Evolutionary conservation across 805 yeast species (phyloP).

Genomic region (Candida namnaoensis): DNA sequence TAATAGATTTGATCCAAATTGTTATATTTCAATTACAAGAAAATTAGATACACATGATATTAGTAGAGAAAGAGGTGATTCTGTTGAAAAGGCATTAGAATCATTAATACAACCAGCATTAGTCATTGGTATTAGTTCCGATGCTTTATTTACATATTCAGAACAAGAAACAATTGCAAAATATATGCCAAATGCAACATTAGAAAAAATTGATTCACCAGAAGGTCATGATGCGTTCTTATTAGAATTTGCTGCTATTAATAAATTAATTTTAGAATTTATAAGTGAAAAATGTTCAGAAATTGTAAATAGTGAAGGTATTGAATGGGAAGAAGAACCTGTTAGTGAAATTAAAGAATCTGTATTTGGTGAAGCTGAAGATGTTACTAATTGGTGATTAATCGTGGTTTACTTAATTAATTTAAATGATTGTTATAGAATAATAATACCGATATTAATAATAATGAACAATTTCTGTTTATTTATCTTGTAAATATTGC

Average conservation of each 20-base stretch:
- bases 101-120: slow-evolving; percentile 68
- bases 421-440: too few species aligned
- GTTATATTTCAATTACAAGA: slow-evolving; percentile 89
- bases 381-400: slow-evolving; percentile 81
- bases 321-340: slow-evolving; percentile 35
- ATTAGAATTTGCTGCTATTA: slow-evolving; percentile 78
- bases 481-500: too few species aligned
- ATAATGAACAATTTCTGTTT: too few species aligned
- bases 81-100: slow-evolving; percentile 37
- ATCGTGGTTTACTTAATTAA: too few species aligned
- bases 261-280: slow-evolving; percentile 61
- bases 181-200: slow-evolving; percentile 56
- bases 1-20: slow-evolving; percentile 88
- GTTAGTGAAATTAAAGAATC: slow-evolving; percentile 42
- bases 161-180: slow-evolving; percentile 85
- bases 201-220: slow-evolving; percentile 75
- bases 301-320: slow-evolving; percentile 37
- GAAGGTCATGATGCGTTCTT: slow-evolving; percentile 98
- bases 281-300: slow-evolving; percentile 49
- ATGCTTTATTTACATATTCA: slow-evolving; percentile 84
- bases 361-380: slow-evolving; percentile 91
- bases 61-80: slow-evolving; percentile 60
- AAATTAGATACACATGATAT: slow-evolving; percentile 94
- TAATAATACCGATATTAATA: too few species aligned
- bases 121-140: slow-evolving; percentile 84